Evolutionary conservation across 306 rosid genomes (phyloP).

Genomic region (Ceratonia siliqua): DNA sequence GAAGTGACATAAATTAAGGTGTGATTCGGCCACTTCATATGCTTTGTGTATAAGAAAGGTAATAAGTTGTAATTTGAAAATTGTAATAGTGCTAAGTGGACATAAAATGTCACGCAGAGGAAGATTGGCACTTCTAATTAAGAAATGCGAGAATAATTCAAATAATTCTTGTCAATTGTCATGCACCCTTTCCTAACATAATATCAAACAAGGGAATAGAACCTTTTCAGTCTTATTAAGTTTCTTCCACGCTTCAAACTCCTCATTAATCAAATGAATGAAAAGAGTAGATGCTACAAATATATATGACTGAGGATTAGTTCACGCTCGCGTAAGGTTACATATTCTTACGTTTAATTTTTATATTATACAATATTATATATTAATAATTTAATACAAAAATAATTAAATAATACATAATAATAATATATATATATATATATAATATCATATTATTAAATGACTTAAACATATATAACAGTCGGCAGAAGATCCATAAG

Average conservation of each 20-base stretch:
- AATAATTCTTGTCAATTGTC: neutral
- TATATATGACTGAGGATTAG: neutral
- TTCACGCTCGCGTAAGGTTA: too few species aligned
- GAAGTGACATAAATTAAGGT: too few species aligned
- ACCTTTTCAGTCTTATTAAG: too few species aligned
- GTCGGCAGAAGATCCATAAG: too few species aligned
- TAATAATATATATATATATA: too few species aligned
- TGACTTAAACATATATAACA: too few species aligned
- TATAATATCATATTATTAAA: too few species aligned
- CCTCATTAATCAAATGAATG: neutral
- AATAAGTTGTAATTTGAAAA: neutral
- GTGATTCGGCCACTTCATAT: slow-evolving; percentile 3
- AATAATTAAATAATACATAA: too few species aligned
- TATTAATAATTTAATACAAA: too few species aligned
- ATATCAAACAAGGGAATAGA: neutral
- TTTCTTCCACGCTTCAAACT: too few species aligned
- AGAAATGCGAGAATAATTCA: neutral
- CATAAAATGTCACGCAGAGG: neutral
- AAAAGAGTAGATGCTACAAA: neutral
- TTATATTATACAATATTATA: too few species aligned
- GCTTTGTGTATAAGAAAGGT: slow-evolving; percentile 27
- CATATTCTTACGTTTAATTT: too few species aligned
- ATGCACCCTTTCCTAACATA: neutral
- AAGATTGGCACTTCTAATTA: neutral
- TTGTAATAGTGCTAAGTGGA: neutral